Base-by-base conservation (phyloP, 192 early-diverging fungal genomes). In the Entomortierella lignicola region DNA sequence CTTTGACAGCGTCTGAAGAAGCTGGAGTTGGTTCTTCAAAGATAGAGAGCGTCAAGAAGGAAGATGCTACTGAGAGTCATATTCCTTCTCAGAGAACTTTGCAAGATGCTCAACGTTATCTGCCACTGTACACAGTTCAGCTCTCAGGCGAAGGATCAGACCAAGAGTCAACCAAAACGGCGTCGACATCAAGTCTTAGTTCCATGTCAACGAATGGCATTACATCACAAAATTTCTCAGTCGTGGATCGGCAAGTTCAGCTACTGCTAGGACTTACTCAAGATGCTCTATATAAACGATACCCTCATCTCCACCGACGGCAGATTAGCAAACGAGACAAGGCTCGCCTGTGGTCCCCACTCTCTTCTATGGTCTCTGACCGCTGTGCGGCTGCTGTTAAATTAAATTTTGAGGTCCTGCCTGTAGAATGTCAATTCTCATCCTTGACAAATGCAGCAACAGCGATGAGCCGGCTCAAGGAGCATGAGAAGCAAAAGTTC, bases 71-170 rank as follows among this genome's bases (percentile, higher is more conserved):
- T 12, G 55, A 62, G 26, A 63, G 39, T 7, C 50, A 31, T 12
- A 27, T 39, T 1, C 75, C 75, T 8, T 32, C 67, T 23, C 17
- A 60, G 29, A 55, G 79, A 30, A 69, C 73, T 23, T 34, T 80
- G 12, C 60, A 77, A 41, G 80, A 83, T 43, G 87, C 91, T 8
- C 85, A 89, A 26, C 85, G 87, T 8, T 91, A 86, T 53, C 63
- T 90, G 34, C 90, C 89, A 8, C 70, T 93, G 34, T 93, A 91
- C 59, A 93, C 91, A n/a, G 88, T 93, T 25, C 90, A 91, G 55
- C 80, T 91, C 27, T 73, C 71, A 18, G 85, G 84, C 34, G 74
- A 82, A 12, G 58, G 63, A 29, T 71, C 57, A 5, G 80, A 75
- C 18, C 30, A 39, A 30, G 61, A 43, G 13, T 30, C 44, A 25